Evolutionary conservation across 2,329 filamentous ascomycete genomes (phyloP), one percentile per base, ranked within the genome.

Genomic region (Monilinia fructigena): DNA sequence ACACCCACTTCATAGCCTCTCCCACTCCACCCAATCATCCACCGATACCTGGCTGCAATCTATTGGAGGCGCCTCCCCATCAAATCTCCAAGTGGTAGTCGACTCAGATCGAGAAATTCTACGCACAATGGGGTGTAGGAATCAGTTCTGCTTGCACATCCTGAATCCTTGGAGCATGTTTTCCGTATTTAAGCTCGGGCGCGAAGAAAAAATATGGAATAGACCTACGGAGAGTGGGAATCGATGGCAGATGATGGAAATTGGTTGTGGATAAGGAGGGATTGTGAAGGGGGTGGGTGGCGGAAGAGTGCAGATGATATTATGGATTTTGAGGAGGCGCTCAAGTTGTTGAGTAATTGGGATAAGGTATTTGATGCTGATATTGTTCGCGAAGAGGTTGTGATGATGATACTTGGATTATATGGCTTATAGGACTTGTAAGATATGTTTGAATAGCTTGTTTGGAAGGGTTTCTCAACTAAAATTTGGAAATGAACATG

Each of bases 201-300:
- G 81, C 68, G 78, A 83, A 59, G 87, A 91, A 74, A 83, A 85
- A 18, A 89, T 91, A 70, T 88, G 85, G 82, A 88, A 88, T 74
- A 78, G 84, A 31, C 81, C 85, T 3, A 87, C 86, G 2, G 85
- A 89, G 76, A 89, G 84, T 73, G 89, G 89, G 50, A 86, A 78
- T 70, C 78, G 87, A 63, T 92, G 89, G 89, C 89, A 92, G 81
- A 88, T 79, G 35, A 80, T 55, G 89, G 89, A 38, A 85, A 83
- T 38, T 92, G 87, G 87, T 84, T 2, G 77, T 89, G 38, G 85
- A 87, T 73, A 73, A 72, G 7, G 75, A 79, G 38, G 85, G 2
- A 72, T 78, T 16, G 81, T 89, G 4, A 79, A 77, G 64, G 89
- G 85, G 84, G 79, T 77, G 80, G 65, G 76, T 82, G 68, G 80